phyloP scores from a whole-genome alignment of 176 grass and related monocot species.

The Oryza australiensis region DNA sequence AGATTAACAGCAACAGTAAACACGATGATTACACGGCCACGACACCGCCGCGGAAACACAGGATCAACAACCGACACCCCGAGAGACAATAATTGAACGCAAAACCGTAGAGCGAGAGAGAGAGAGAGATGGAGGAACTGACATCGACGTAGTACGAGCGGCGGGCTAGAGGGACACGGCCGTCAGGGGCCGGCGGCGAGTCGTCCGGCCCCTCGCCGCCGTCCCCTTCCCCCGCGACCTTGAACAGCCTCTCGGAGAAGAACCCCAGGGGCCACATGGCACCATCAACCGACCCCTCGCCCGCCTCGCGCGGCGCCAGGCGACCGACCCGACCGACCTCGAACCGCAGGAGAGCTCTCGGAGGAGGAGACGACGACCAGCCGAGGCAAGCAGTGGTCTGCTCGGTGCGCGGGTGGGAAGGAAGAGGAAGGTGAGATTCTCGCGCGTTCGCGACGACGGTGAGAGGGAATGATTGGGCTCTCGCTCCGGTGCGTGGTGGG shows the following conservation, averaged over 20 bases:
- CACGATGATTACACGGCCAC: background rate
- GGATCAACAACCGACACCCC: background rate
- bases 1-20: background rate
- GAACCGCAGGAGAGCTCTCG: background rate
- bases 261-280: constrained; percentile 82
- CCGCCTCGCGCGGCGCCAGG: background rate
- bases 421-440: background rate
- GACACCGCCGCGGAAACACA: background rate
- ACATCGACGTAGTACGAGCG: constrained; percentile 72
- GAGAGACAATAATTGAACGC: background rate
- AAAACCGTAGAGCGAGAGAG: no score
- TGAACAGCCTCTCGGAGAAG: constrained; percentile 82
- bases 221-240: constrained; percentile 55
- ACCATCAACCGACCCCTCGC: constrained; percentile 22
- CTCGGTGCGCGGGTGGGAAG: no score
- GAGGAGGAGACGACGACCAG: background rate
- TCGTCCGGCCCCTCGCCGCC: constrained; percentile 10
- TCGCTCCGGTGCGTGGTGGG: background rate
- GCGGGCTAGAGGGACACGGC: constrained; percentile 36
- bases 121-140: constrained; percentile 17
- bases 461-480: background rate
- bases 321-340: background rate
- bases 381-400: background rate
- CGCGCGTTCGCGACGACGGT: constrained; percentile 9
- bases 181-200: constrained; percentile 11